These are phyloP conservation scores for Phellopilus nigrolimitatus DNA, from an alignment of 1,284 basidiomycete genomes.

Conservation along the genomic window DNA sequence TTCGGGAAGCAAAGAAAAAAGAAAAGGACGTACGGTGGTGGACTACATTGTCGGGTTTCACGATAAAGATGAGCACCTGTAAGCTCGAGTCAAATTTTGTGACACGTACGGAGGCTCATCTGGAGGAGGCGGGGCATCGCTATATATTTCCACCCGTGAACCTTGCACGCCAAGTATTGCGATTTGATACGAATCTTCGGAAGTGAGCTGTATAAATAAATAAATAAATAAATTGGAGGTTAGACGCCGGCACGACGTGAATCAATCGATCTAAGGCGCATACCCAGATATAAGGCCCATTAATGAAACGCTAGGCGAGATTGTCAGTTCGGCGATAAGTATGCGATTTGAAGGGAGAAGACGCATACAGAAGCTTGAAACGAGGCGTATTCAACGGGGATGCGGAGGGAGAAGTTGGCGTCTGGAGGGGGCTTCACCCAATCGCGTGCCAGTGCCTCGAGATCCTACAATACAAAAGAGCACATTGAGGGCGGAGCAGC, in stretches of 20 bases:
- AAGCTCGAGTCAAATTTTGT: constrained; percentile 1
- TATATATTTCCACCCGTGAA: constrained; percentile 74
- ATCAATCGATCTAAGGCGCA: constrained; percentile 23
- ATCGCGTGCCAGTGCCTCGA: constrained; percentile 69
- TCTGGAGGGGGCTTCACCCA: constrained; percentile 81
- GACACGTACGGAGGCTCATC: constrained; percentile 70
- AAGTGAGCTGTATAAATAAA: constrained; percentile 50
- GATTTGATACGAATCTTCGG: constrained; percentile 80
- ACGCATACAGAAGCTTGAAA: constrained; percentile 67
- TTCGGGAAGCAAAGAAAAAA: background rate
- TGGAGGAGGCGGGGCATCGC: constrained; percentile 73
- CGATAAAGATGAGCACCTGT: constrained; percentile 12
- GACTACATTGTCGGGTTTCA: constrained; percentile 32
- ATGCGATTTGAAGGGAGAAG: constrained; percentile 15
- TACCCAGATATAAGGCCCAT: constrained; percentile 76
- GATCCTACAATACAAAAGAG: constrained; percentile 46
- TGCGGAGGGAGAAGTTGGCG: constrained; percentile 62
- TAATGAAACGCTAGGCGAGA: constrained; percentile 55
- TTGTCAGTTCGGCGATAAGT: constrained; percentile 20
- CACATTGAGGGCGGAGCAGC: constrained; percentile 9
- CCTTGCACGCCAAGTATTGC: constrained; percentile 73
- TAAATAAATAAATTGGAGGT: background rate
- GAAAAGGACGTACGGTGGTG: constrained; percentile 61
- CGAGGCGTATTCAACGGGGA: constrained; percentile 79
- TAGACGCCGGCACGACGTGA: constrained; percentile 14